A percentile compares a stretch with the other conserved stretches of the same genome.
phyloP scores from a whole-genome alignment of 2,329 filamentous ascomycete species.

The Cladosporium sp. region DNA sequence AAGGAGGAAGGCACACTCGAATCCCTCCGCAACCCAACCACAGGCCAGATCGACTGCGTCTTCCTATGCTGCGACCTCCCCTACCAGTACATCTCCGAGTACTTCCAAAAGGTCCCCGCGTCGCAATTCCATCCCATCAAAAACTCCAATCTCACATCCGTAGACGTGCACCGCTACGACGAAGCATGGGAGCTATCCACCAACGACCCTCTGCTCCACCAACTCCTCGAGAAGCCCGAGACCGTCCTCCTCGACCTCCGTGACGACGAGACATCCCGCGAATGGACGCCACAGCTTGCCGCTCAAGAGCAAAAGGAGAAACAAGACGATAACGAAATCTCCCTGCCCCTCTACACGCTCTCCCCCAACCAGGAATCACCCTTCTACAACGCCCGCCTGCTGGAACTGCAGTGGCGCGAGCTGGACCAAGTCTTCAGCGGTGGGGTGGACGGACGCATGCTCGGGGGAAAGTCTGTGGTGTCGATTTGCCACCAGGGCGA shows the following conservation, averaged over 20 bases:
- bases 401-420: slow-evolving; percentile 46
- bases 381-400: slow-evolving; percentile 42
- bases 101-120: slow-evolving; percentile 51
- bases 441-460: slow-evolving; percentile 21
- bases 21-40: slow-evolving; percentile 41
- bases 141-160: slow-evolving; percentile 46
- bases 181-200: slow-evolving; percentile 51
- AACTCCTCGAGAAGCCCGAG: not conserved
- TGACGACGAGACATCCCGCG: too few relatives aligned
- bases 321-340: slow-evolving; percentile 36
- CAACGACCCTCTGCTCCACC: slow-evolving; percentile 33
- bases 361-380: slow-evolving; percentile 38
- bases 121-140: slow-evolving; percentile 48
- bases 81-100: slow-evolving; percentile 58
- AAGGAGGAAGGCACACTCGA: slow-evolving; percentile 44
- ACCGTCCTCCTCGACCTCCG: slow-evolving; percentile 23
- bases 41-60: slow-evolving; percentile 48
- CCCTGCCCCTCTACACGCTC: slow-evolving; percentile 35
- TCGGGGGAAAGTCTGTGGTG: slow-evolving; percentile 38
- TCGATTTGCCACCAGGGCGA: slow-evolving; percentile 54
- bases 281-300: too few relatives aligned
- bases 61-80: slow-evolving; percentile 62
- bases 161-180: slow-evolving; percentile 54
- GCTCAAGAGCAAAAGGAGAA: slow-evolving; percentile 40
- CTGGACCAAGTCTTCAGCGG: slow-evolving; percentile 41